Evolutionary conservation across 768 basidiomycete species (phyloP).

Genomic region (Leccinum variicolor): DNA sequence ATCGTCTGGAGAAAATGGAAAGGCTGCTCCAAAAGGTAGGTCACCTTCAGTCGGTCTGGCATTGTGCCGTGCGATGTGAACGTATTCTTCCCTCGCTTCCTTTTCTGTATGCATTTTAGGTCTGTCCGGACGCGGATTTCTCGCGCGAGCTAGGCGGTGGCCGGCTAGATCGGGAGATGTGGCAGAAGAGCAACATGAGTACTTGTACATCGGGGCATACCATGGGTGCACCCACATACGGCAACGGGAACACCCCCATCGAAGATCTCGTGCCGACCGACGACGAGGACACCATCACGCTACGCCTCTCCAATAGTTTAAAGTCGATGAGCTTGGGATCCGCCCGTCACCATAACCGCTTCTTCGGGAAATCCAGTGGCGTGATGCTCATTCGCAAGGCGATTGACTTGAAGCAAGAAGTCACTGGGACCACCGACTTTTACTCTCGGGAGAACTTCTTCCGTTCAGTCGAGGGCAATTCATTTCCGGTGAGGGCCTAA

Average conservation of each 20-base stretch:
- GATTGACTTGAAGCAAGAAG: slow-evolving; percentile 57
- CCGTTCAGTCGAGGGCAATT: background rate
- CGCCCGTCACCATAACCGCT: slow-evolving; percentile 15
- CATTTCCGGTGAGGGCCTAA: slow-evolving; percentile 25
- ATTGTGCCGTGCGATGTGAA: slow-evolving; percentile 1
- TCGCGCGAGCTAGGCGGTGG: slow-evolving; percentile 52
- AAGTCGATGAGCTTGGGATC: slow-evolving; percentile 15
- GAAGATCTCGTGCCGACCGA: slow-evolving; percentile 28
- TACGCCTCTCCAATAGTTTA: slow-evolving; percentile 25
- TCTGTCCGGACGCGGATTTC: slow-evolving; percentile 63
- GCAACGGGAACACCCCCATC: background rate
- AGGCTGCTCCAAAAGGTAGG: slow-evolving; percentile 51
- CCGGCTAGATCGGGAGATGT: slow-evolving; percentile 37
- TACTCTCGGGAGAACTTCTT: background rate
- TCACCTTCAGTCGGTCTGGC: background rate
- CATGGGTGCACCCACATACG: slow-evolving; percentile 10
- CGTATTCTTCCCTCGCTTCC: background rate
- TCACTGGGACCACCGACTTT: slow-evolving; percentile 38
- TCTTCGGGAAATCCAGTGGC: slow-evolving; percentile 42
- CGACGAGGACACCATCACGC: slow-evolving; percentile 24
- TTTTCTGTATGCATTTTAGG: slow-evolving; percentile 32
- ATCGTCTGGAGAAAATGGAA: slow-evolving; percentile 63
- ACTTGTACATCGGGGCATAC: slow-evolving; percentile 12
- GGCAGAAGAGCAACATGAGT: slow-evolving; percentile 22
- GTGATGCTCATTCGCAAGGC: slow-evolving; percentile 44